Percentiles rank a stretch among this genome's conserved stretches.
Conservation (phyloP, 495 filamentous ascomycete species). For the Penicillium nucicola region DNA sequence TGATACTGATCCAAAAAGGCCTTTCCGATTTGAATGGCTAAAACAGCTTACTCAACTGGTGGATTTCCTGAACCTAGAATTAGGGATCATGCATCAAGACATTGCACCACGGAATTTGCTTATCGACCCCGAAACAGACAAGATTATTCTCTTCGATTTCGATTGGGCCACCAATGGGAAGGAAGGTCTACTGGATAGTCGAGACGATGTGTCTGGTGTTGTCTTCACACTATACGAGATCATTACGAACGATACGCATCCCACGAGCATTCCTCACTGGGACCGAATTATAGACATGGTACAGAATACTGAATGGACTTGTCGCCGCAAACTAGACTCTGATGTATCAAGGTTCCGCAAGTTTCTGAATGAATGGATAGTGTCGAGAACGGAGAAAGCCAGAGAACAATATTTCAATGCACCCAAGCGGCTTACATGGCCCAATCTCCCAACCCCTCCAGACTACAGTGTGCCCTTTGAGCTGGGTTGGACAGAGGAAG, state of each 20-base stretch:
- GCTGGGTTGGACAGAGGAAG: conserved; percentile 14
- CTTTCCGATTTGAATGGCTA: conserved; percentile 36
- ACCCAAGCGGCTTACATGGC: conserved; percentile 18
- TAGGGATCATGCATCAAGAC: conserved; percentile 40
- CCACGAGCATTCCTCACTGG: conserved; percentile 16
- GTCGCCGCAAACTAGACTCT: conserved; percentile 19
- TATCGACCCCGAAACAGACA: conserved; percentile 26
- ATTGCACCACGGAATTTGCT: conserved; percentile 39
- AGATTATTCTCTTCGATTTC: conserved; percentile 39
- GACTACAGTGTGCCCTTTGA: conserved; percentile 21
- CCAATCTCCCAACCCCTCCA: conserved; percentile 12
- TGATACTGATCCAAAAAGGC: conserved; percentile 17
- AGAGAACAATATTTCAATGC: conserved; percentile 20
- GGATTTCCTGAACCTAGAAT: conserved; percentile 37
- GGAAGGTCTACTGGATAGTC: conserved; percentile 15
- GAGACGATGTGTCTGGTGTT: conserved; percentile 36
- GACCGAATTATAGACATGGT: conserved; percentile 18
- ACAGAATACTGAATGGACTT: conserved; percentile 17
- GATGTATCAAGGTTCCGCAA: conserved; percentile 21
- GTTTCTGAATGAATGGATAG: conserved; percentile 19
- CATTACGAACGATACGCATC: conserved; percentile 32
- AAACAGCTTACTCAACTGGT: conserved; percentile 32
- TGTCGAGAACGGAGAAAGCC: conserved; percentile 11
- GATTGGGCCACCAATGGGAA: conserved; percentile 22
- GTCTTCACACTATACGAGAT: conserved; percentile 40